phyloP scores from a whole-genome alignment of 2,329 filamentous ascomycete genomes.

The Colletotrichum australisinense region DNA sequence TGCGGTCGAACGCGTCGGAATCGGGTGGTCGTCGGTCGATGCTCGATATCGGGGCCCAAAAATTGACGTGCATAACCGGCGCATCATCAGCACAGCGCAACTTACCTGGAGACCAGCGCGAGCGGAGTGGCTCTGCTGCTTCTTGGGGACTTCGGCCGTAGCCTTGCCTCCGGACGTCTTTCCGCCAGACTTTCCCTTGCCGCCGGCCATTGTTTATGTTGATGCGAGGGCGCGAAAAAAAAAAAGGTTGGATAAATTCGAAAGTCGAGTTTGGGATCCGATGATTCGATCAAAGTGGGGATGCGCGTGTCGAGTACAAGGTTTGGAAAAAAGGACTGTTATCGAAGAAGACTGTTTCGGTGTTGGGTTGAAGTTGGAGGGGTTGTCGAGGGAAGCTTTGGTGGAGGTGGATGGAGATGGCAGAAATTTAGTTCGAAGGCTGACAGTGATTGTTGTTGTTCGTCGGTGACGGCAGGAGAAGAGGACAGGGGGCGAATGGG shows the following conservation, averaged over 20 bases:
- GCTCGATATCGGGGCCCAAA: constrained; percentile 30
- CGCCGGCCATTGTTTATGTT: constrained; percentile 73
- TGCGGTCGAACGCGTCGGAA: constrained; percentile 34
- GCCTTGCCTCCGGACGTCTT: constrained; percentile 88
- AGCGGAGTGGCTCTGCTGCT: constrained; percentile 95
- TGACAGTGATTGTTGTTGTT: constrained; percentile 35
- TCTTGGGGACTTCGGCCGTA: constrained; percentile 75
- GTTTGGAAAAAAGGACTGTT: constrained; percentile 1
- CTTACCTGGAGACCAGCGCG: constrained; percentile 96
- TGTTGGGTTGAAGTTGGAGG: constrained; percentile 27
- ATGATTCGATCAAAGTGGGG: constrained; percentile 23
- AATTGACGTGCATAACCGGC: constrained; percentile 34
- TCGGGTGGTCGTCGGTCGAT: constrained; percentile 19
- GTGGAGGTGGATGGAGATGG: constrained; percentile 36
- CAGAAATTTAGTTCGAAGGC: constrained; percentile 36
- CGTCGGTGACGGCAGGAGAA: constrained; percentile 32
- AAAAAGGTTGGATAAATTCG: constrained; percentile 2
- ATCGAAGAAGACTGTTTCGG: constrained; percentile 21
- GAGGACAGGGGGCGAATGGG: constrained; percentile 31
- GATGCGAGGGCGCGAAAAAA: constrained; percentile 23
- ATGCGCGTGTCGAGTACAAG: constrained; percentile 29
- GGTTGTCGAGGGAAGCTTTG: constrained; percentile 35
- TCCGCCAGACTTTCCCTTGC: constrained; percentile 95
- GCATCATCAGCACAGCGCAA: constrained; percentile 39
- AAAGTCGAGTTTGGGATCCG: constrained; percentile 8